Base-by-base conservation (phyloP, 208 protist species). In the Leishmania arabica region DNA sequence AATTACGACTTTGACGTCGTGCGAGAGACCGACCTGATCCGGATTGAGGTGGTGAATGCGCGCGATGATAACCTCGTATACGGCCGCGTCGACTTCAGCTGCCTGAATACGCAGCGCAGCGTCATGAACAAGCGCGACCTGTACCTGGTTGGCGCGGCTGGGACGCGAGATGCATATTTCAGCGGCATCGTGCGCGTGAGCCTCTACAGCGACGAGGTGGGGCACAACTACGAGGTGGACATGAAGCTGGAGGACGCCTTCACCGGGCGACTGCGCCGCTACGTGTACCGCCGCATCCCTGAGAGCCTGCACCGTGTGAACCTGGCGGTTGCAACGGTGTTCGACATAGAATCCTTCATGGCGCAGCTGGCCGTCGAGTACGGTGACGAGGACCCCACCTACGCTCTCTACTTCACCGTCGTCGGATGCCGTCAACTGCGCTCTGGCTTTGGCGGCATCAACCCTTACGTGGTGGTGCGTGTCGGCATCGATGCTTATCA, bases 331-430 rank as follows among this genome's bases (percentile, higher is more conserved):
- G 86, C 86, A 42, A 96, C 92, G 9, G 87, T 95, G 19, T 96
- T 94, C 72, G 94, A 97, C 78, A 95, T 95, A 82, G 92, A 97
- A 78, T 89, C 88, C 49, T 95, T 96, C 83, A 87, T 97, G 82
- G 89, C 84, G 42, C 88, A 95, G 77, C 65, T 97, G 60, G 80
- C 89, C 19, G 66, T 81, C 27, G 78, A 86, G 66, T 93, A 94
- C 84, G 91, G 91, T 3, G 88, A 91, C 62, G 92, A 96, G 72
- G 89, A 93, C 78, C 84, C 87, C 1, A 93, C 91, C 13, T 92
- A 92, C 68, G 92, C 80, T 24, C 77, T 97, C 27, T 95, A 91
- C 85, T 84, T 96, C 60, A 95, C 92, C 62, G 81, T 97, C 34
- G 79, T 92, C 9, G 92, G 94, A 65, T 96, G 92, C 75, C 91